Base-by-base conservation (phyloP, 306 rosid genomes). In the Cicer yamashitae region DNA sequence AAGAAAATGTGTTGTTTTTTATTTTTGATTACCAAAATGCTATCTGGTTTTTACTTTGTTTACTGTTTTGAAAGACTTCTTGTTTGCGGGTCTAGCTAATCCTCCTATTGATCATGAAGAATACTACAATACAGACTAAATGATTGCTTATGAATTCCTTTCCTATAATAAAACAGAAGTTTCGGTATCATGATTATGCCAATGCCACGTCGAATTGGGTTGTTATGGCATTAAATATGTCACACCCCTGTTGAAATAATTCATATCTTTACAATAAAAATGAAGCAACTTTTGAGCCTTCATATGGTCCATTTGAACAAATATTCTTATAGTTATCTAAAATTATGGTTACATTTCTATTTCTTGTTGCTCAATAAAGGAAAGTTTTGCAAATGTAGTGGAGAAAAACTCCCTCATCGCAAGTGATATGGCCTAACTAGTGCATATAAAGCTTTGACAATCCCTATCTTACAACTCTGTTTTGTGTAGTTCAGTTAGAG, bases 221-320 rank as follows among this genome's bases (percentile, higher is more conserved):
- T 10, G 10, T 65, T 38, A 58, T 13, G 71, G 30, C 46, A 47
- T 5, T 74, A 74, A 58, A 30, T 48, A 34, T 68, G 38, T 71
- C 44, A 46, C 41, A 39, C 59, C 52, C 17, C 10, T 67, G n/a
- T 73, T 20, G 50, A 30, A 30, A 30, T 3, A 18, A 30, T 67
- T 76, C 54, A 15, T 51, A 47, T 30, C 20, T 68, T 51, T 75
- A 10, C 41, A 10, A 18, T 51, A 9, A 81, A 43, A 62, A 61
- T 30, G 62, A 69, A 59, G 39, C 20, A 25, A 58, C 39, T 46
- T 58, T 41, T 66, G 60, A 58, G 71, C 14, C 66, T 47, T 41
- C 18, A 67, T 67, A 67, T 13, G 25, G 67, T 45, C 17, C 22
- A 30, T 67, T 74, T 74, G 43, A n/a, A 46, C 60, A n/a, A 74